Percentiles rank a stretch among this genome's conserved stretches.
phyloP scores from a whole-genome alignment of 805 yeast genomes.

The Nematodospora valgi region DNA sequence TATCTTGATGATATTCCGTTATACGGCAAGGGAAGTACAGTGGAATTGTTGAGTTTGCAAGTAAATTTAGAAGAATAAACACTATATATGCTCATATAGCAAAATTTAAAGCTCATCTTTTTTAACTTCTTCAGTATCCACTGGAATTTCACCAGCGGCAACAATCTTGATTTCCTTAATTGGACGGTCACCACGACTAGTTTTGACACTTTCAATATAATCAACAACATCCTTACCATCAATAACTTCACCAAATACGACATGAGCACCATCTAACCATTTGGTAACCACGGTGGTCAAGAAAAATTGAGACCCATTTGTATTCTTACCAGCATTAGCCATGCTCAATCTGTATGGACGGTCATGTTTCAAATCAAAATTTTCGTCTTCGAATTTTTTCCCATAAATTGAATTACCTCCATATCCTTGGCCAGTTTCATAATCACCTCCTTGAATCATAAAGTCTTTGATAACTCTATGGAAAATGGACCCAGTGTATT shows the following conservation, averaged over 20 bases:
- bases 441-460: conserved; percentile 50
- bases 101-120: conserved; percentile 26
- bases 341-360: conserved; percentile 82
- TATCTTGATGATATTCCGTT: conserved; percentile 38
- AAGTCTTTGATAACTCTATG: conserved; percentile 47
- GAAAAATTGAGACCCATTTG: conserved; percentile 97
- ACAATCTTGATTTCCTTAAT: conserved; percentile 58
- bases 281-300: conserved; percentile 86
- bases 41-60: conserved; percentile 32
- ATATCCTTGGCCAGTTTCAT: conserved; percentile 44
- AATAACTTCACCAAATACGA: conserved; percentile 92
- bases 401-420: conserved; percentile 58
- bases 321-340: conserved; percentile 98
- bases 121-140: conserved; percentile 18
- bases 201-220: conserved; percentile 70
- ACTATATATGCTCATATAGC: neutral
- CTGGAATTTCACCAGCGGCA: conserved; percentile 65
- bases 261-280: conserved; percentile 94
- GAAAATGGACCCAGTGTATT: conserved; percentile 41
- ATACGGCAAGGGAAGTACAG: conserved; percentile 37
- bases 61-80: conserved; percentile 14
- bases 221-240: conserved; percentile 83
- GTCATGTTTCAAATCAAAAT: conserved; percentile 70
- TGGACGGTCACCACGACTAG: conserved; percentile 67
- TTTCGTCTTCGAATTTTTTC: conserved; percentile 73